Evolutionary conservation across 139 green algal species (phyloP).

Genomic region (Desmodesmus armatus): DNA sequence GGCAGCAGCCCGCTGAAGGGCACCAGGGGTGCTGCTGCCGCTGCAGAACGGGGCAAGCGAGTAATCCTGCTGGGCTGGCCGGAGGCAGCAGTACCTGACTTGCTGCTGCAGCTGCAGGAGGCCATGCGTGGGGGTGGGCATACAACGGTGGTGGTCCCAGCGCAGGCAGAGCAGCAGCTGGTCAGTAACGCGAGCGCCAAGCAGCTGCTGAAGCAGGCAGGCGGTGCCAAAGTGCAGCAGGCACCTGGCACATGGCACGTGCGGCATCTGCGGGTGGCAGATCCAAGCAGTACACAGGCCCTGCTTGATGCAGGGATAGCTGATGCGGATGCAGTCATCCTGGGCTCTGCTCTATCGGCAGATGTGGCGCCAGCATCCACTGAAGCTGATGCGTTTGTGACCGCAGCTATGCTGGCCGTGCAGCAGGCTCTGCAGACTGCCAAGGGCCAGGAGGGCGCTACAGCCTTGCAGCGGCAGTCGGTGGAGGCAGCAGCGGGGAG

Average conservation of each 20-base stretch:
- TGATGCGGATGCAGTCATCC: conserved; percentile 16
- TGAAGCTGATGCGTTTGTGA: conserved; percentile 31
- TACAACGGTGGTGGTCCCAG: not conserved
- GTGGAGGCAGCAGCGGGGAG: not conserved
- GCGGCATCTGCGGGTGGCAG: conserved; percentile 1
- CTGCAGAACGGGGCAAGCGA: not conserved
- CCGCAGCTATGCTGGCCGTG: conserved; percentile 24
- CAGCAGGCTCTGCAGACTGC: conserved; percentile 24
- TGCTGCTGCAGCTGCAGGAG: conserved; percentile 23
- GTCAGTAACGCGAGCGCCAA: not conserved
- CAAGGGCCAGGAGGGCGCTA: too few relatives aligned
- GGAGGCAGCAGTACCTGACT: not conserved
- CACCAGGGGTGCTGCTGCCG: not conserved
- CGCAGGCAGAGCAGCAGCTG: conserved; percentile 2
- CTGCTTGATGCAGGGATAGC: conserved; percentile 15
- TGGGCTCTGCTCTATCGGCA: not conserved
- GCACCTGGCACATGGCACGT: not conserved
- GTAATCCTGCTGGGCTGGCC: conserved; percentile 19
- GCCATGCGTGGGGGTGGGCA: conserved; percentile 10
- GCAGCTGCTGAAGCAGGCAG: not conserved
- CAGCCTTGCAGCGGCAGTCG: not conserved
- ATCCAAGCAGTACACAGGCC: not conserved
- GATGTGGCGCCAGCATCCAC: too few relatives aligned
- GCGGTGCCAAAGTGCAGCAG: not conserved
- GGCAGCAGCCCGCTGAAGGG: not conserved